phyloP scores from a whole-genome alignment of 768 basidiomycete genomes.

The Kwoniella sp. region DNA sequence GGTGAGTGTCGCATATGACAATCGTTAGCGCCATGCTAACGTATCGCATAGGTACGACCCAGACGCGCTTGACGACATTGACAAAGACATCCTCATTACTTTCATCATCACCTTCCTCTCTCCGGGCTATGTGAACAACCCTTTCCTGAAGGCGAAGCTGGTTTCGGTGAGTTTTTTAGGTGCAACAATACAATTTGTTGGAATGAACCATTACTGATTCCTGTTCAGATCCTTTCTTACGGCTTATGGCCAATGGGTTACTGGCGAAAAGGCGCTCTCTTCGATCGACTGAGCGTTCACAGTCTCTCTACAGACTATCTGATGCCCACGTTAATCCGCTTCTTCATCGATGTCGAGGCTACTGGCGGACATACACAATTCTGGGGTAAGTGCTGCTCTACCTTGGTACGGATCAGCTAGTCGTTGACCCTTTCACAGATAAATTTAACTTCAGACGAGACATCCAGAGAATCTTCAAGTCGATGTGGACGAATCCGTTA shows the following conservation, averaged over 20 bases:
- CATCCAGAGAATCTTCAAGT: slow-evolving; percentile 82
- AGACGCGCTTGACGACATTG: slow-evolving; percentile 76
- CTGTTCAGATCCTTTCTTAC: slow-evolving; percentile 46
- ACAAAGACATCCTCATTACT: slow-evolving; percentile 80
- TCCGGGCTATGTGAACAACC: slow-evolving; percentile 98
- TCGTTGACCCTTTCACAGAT: neutral
- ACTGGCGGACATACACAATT: slow-evolving; percentile 98
- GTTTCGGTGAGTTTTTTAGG: slow-evolving; percentile 68
- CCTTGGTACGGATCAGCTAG: slow-evolving; percentile 35
- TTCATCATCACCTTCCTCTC: slow-evolving; percentile 91
- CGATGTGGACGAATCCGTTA: slow-evolving; percentile 84
- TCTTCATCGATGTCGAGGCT: slow-evolving; percentile 97
- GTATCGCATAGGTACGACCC: slow-evolving; percentile 59
- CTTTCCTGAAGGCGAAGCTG: slow-evolving; percentile 93
- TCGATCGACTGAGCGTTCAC: slow-evolving; percentile 78
- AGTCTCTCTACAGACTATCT: slow-evolving; percentile 81
- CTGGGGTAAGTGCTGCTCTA: slow-evolving; percentile 77
- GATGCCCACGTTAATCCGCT: slow-evolving; percentile 86
- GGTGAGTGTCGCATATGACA: slow-evolving; percentile 60
- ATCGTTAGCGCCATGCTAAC: neutral
- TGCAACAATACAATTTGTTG: neutral
- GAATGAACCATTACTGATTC: slow-evolving; percentile 1
- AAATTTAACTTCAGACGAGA: slow-evolving; percentile 65
- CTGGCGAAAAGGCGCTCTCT: slow-evolving; percentile 63
- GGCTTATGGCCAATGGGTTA: slow-evolving; percentile 53